These are phyloP conservation scores for Balamuthia mandrillaris DNA, from an alignment of 208 protist species.

Conservation along the genomic window DNA sequence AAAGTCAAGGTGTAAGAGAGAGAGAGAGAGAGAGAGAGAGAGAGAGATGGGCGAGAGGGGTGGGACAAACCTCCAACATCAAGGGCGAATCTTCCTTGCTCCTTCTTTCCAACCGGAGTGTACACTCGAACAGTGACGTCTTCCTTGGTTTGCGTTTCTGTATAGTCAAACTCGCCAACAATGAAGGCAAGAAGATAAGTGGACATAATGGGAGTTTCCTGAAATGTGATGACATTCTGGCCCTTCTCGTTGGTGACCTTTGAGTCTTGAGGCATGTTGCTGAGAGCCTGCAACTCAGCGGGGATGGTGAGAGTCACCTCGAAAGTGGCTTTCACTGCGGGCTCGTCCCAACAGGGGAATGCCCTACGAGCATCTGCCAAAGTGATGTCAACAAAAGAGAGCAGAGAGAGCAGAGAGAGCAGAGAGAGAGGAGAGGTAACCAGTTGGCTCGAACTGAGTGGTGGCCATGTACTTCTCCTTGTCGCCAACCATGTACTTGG, in stretches of 20 bases:
- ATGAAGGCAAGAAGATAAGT: conserved; percentile 83
- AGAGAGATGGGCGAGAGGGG: no score
- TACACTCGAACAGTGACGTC: conserved; percentile 64
- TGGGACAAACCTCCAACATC: conserved; percentile 70
- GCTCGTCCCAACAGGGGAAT: conserved; percentile 93
- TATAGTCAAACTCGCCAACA: conserved; percentile 85
- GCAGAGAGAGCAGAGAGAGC: no score
- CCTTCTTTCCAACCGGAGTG: conserved; percentile 57
- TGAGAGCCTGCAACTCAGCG: neutral
- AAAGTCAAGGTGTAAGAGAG: neutral
- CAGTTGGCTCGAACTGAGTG: conserved; percentile 36
- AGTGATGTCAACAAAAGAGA: no score
- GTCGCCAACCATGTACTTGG: conserved; percentile 35
- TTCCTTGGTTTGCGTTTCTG: conserved; percentile 67
- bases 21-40: neutral
- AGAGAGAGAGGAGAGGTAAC: no score
- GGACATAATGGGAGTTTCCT: neutral
- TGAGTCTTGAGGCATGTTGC: conserved; percentile 11
- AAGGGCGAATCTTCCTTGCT: conserved; percentile 78
- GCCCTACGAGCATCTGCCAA: conserved; percentile 85
- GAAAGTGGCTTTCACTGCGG: conserved; percentile 88
- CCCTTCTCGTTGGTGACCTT: neutral
- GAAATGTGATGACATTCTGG: neutral
- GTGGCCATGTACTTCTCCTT: neutral
- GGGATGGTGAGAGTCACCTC: conserved; percentile 78